These are phyloP conservation scores for Alternaria conjuncta DNA, from an alignment of 2,329 filamentous ascomycete genomes.

Conservation along the genomic window DNA sequence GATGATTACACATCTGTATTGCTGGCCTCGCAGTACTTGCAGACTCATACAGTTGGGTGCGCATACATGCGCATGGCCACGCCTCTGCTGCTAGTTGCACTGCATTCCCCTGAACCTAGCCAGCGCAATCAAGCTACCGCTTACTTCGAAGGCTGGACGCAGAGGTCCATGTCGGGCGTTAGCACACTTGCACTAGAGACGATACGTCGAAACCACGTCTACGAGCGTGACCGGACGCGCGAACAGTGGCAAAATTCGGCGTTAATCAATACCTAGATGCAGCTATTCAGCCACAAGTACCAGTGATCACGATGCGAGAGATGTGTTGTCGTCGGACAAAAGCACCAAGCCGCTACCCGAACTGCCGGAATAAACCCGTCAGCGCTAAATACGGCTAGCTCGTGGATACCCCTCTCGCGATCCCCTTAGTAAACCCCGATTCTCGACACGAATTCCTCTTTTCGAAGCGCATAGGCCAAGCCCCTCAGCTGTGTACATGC, in stretches of 20 bases:
- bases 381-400: not conserved
- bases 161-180: slow-evolving; percentile 34
- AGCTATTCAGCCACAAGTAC: not conserved
- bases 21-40: slow-evolving; percentile 27
- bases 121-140: slow-evolving; percentile 22
- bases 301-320: not conserved
- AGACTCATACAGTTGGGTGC: slow-evolving; percentile 27
- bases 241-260: not conserved
- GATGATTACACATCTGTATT: slow-evolving; percentile 29
- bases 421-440: slow-evolving; percentile 10
- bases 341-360: not conserved
- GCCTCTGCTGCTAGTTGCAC: slow-evolving; percentile 36
- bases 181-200: slow-evolving; percentile 33
- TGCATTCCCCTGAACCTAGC: slow-evolving; percentile 23
- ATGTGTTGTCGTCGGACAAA: not conserved
- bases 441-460: slow-evolving; percentile 6
- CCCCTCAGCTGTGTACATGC: not conserved
- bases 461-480: not conserved
- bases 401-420: not conserved
- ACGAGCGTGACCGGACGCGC: not conserved
- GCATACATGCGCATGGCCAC: slow-evolving; percentile 43
- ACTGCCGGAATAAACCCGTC: not conserved
- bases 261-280: not conserved
- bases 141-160: slow-evolving; percentile 31
- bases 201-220: slow-evolving; percentile 12